Evolutionary conservation across 305 asterid genomes (phyloP).

Genomic region (Fraxinus dipetala): DNA sequence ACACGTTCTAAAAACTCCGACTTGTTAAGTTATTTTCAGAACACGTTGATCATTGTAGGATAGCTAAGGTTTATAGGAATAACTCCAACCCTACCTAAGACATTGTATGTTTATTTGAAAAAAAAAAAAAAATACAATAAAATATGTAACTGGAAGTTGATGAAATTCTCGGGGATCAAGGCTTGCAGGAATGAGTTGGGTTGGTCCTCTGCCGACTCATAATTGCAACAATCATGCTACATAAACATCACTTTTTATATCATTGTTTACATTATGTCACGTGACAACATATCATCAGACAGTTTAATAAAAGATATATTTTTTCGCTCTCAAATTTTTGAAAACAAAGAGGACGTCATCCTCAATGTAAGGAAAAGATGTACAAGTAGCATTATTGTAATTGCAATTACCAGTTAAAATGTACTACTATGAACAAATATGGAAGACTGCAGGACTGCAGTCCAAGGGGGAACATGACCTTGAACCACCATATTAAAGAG

Average conservation of each 20-base stretch:
- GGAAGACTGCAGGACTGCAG: background rate
- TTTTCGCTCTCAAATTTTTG: no score
- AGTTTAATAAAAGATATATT: no score
- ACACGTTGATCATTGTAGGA: background rate
- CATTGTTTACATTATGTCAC: no score
- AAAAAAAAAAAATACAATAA: background rate
- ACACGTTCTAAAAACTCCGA: background rate
- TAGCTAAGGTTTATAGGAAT: background rate
- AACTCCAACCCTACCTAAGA: background rate
- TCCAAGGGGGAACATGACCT: constrained; percentile 15
- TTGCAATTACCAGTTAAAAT: background rate
- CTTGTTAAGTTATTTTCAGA: background rate
- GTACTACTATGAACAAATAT: background rate
- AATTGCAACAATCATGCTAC: background rate
- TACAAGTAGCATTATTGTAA: background rate
- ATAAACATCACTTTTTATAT: no score
- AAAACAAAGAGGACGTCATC: no score
- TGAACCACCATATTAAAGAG: constrained; percentile 29
- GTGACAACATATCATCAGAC: no score
- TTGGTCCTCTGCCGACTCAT: background rate
- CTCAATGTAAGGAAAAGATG: no score
- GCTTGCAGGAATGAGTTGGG: background rate
- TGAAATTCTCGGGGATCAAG: background rate
- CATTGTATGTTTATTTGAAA: background rate
- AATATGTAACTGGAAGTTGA: background rate